phyloP scores from a whole-genome alignment of 2,329 filamentous ascomycete genomes.

The Epicoccum sorghinum region DNA sequence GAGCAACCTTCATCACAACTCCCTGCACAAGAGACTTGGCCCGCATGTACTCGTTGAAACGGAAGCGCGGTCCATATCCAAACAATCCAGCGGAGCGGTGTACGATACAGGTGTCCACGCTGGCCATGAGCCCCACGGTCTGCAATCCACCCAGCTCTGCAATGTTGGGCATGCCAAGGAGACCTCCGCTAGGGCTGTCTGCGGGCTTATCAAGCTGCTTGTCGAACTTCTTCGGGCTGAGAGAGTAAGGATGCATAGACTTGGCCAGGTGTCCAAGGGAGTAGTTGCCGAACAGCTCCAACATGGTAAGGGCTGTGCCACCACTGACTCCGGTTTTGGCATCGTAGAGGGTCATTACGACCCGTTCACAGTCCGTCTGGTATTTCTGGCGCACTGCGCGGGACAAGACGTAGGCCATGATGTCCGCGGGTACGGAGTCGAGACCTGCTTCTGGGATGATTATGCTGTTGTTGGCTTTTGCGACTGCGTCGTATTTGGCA shows the following conservation, averaged over 20 bases:
- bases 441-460: constrained; percentile 66
- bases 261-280: constrained; percentile 55
- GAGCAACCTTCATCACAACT: constrained; percentile 55
- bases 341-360: constrained; percentile 61
- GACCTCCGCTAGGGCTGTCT: constrained; percentile 41
- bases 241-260: constrained; percentile 57
- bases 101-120: constrained; percentile 62
- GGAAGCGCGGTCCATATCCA: constrained; percentile 63
- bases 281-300: constrained; percentile 62
- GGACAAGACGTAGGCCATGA: constrained; percentile 61
- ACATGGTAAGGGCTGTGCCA: constrained; percentile 67
- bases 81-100: constrained; percentile 66
- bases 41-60: constrained; percentile 62
- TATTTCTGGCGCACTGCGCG: constrained; percentile 60
- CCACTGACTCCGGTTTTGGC: constrained; percentile 58
- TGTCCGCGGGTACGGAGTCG: constrained; percentile 66
- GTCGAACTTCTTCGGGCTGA: constrained; percentile 54
- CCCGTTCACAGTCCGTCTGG: constrained; percentile 56
- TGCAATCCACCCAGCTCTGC: constrained; percentile 66
- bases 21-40: constrained; percentile 58
- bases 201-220: constrained; percentile 30
- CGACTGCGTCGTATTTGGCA: constrained; percentile 64
- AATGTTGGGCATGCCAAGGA: constrained; percentile 60
- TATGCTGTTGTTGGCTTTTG: constrained; percentile 65
- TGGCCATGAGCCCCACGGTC: constrained; percentile 59